A percentile compares a stretch with the other conserved stretches of the same genome.
These are phyloP conservation scores for Asterella californica DNA, from an alignment of 225 moss, liverwort and hornwort genomes.

Conservation along the genomic window DNA sequence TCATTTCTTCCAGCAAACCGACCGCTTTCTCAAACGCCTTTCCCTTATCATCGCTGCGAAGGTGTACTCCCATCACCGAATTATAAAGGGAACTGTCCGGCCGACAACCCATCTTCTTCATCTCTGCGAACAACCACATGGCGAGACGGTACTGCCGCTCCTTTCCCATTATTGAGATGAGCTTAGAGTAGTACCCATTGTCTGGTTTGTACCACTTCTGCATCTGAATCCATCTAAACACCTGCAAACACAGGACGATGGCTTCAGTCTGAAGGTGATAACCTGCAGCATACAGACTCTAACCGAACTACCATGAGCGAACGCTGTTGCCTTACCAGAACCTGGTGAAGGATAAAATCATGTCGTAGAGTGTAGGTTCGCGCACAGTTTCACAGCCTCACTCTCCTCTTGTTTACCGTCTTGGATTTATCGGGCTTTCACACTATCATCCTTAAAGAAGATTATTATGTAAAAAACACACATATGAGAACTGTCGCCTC, in stretches of 20 bases:
- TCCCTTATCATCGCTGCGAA: slow-evolving; percentile 49
- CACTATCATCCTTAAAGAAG: neutral
- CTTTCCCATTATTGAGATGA: slow-evolving; percentile 91
- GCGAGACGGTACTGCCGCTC: slow-evolving; percentile 73
- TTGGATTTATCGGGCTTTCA: neutral
- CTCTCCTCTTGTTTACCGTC: neutral
- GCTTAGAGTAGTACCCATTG: slow-evolving; percentile 80
- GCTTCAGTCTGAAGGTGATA: neutral
- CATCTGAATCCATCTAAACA: slow-evolving; percentile 90
- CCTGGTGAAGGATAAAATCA: neutral
- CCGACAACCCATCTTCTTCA: slow-evolving; percentile 61
- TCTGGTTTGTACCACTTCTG: slow-evolving; percentile 88
- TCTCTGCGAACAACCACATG: slow-evolving; percentile 78
- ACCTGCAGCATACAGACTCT: neutral
- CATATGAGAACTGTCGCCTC: neutral
- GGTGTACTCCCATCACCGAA: slow-evolving; percentile 72
- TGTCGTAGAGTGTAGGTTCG: too few species aligned
- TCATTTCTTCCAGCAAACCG: slow-evolving; percentile 69
- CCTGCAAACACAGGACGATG: slow-evolving; percentile 38
- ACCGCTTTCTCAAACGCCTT: slow-evolving; percentile 63
- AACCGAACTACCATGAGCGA: neutral
- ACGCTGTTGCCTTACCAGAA: neutral
- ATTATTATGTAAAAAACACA: neutral
- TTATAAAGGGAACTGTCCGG: slow-evolving; percentile 90
- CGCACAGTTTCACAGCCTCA: too few species aligned